Percentiles rank a stretch among this genome's conserved stretches.
These are phyloP conservation scores for Sclerotinia spermophila DNA, from an alignment of 2,329 filamentous ascomycete genomes.

Conservation along the genomic window DNA sequence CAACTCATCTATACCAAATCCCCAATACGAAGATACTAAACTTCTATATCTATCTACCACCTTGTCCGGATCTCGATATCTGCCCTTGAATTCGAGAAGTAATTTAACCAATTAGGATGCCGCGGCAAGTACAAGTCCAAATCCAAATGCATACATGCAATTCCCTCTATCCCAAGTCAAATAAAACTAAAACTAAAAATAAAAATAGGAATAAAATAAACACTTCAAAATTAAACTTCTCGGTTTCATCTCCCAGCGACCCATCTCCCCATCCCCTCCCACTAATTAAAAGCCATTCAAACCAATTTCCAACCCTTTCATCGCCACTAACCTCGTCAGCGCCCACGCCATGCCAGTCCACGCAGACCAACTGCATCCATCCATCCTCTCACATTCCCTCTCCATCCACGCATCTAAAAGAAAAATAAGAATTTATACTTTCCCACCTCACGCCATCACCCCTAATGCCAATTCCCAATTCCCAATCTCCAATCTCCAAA, in stretches of 20 bases:
- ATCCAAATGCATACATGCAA: background rate
- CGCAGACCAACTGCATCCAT: too few relatives aligned
- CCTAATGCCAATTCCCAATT: background rate
- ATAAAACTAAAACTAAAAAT: too few relatives aligned
- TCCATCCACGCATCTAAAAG: background rate
- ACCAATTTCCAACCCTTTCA: background rate
- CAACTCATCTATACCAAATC: background rate
- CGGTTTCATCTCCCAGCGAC: background rate
- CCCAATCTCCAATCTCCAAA: background rate
- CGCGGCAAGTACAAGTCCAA: too few relatives aligned
- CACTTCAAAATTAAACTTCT: background rate
- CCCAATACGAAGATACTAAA: background rate
- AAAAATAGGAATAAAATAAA: too few relatives aligned
- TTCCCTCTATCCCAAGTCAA: background rate
- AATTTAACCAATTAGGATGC: too few relatives aligned
- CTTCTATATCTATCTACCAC: background rate
- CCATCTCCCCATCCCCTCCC: too few relatives aligned
- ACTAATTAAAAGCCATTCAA: background rate
- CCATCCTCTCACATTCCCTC: too few relatives aligned
- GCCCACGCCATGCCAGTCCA: background rate
- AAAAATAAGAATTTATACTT: background rate
- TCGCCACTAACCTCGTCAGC: background rate
- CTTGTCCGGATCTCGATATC: background rate
- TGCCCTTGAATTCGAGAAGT: too few relatives aligned
- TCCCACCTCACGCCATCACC: background rate